Conservation (phyloP, 768 basidiomycete genomes). For the Auriscalpium orientale region DNA sequence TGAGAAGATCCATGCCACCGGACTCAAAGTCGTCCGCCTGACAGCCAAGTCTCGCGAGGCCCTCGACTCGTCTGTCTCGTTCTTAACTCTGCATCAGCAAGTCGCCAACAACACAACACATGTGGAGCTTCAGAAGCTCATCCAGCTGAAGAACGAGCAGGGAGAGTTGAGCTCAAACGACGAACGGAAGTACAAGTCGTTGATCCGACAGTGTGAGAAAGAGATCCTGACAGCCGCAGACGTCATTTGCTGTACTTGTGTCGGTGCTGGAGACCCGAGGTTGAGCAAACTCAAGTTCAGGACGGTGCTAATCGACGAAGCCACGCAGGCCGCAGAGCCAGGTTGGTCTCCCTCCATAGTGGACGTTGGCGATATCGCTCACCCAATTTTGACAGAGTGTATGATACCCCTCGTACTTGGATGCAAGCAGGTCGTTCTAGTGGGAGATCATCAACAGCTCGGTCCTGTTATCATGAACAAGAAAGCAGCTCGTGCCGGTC, state of each 20-base stretch:
- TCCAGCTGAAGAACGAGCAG: conserved; percentile 95
- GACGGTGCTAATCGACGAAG: conserved; percentile 97
- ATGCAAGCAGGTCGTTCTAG: conserved; percentile 96
- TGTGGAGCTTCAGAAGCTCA: conserved; percentile 95
- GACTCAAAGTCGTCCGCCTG: conserved; percentile 93
- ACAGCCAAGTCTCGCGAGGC: conserved; percentile 99
- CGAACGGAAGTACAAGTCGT: conserved; percentile 95
- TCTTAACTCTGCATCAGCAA: conserved; percentile 94
- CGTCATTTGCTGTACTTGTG: conserved; percentile 98
- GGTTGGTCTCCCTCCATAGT: conserved; percentile 39
- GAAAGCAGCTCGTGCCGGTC: conserved; percentile 97
- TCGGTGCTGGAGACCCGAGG: conserved; percentile 94
- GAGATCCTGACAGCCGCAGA: conserved; percentile 94
- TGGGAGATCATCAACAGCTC: conserved; percentile 95
- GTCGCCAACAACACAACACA: conserved; percentile 96
- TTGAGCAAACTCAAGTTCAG: conserved; percentile 96
- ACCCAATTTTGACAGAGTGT: conserved; percentile 57
- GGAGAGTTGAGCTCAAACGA: conserved; percentile 95
- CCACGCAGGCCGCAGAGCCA: conserved; percentile 96
- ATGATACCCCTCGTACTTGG: conserved; percentile 99
- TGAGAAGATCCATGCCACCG: conserved; percentile 99
- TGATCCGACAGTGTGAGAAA: conserved; percentile 93
- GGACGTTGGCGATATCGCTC: neutral
- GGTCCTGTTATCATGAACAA: conserved; percentile 99
- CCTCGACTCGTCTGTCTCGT: conserved; percentile 89